Evolutionary conservation across 257 asterid species (phyloP).

Genomic region (Agastache rugosa): DNA sequence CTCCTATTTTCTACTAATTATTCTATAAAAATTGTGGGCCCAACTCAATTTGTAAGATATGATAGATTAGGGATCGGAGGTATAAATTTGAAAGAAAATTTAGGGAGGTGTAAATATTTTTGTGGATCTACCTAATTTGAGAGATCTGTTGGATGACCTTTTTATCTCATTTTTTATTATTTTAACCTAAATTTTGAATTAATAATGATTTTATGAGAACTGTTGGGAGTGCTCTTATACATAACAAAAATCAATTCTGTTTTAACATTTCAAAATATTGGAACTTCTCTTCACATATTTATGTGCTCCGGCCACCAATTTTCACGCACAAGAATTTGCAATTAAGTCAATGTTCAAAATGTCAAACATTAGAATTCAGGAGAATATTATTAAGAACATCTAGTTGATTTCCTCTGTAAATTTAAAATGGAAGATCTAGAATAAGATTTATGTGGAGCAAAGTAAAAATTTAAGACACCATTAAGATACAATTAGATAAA

Average conservation of each 20-base stretch:
- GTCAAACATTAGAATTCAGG: slow-evolving; percentile 10
- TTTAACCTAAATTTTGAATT: too few species aligned
- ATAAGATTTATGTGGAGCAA: not conserved
- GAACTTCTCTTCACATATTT: not conserved
- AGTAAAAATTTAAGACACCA: not conserved
- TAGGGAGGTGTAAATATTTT: too few species aligned
- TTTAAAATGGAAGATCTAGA: not conserved
- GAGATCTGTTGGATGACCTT: too few species aligned
- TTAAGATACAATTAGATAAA: not conserved
- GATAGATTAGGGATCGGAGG: too few species aligned
- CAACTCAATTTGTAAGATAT: too few species aligned
- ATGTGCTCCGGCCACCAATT: slow-evolving; percentile 35
- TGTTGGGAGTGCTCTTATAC: too few species aligned
- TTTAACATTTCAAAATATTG: slow-evolving; percentile 7
- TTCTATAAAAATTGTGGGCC: too few species aligned
- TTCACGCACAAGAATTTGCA: slow-evolving; percentile 7
- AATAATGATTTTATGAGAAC: too few species aligned
- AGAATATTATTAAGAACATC: not conserved
- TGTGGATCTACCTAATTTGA: too few species aligned
- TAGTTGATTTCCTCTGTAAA: not conserved
- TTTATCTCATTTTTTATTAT: too few species aligned
- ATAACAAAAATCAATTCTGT: not conserved
- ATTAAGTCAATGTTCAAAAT: slow-evolving; percentile 33
- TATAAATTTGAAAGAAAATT: too few species aligned
- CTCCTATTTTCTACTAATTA: too few species aligned